Evolutionary conservation across 2,329 filamentous ascomycete species (phyloP).

Genomic region (Trichocomaceae sp.): DNA sequence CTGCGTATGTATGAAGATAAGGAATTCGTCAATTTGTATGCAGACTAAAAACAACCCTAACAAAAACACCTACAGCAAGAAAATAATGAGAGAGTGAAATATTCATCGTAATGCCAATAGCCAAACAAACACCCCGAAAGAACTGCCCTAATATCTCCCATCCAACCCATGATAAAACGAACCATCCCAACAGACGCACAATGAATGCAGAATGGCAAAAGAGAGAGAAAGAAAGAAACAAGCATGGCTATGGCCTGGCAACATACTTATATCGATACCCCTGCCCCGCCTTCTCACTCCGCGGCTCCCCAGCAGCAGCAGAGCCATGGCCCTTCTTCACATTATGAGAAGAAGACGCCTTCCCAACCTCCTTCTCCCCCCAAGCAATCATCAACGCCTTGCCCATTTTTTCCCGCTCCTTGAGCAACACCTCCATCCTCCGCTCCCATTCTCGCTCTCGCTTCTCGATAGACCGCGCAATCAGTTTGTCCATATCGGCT

Average conservation of each 20-base stretch:
- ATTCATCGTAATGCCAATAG: not conserved
- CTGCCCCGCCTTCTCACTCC: slow-evolving; percentile 21
- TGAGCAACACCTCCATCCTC: slow-evolving; percentile 35
- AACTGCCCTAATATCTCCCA: not conserved
- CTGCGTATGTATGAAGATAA: not conserved
- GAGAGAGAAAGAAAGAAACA: not conserved
- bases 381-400: slow-evolving; percentile 35
- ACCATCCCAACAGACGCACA: not conserved
- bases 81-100: not conserved
- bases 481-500: slow-evolving; percentile 33
- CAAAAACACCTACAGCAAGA: not conserved
- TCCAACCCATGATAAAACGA: slow-evolving; percentile 1
- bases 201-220: not conserved
- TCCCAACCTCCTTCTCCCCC: slow-evolving; percentile 37
- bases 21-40: not conserved
- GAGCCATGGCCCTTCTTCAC: not conserved
- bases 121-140: not conserved
- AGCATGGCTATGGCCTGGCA: slow-evolving; percentile 11
- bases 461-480: slow-evolving; percentile 36
- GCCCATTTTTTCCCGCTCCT: slow-evolving; percentile 36
- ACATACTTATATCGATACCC: slow-evolving; percentile 37
- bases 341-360: slow-evolving; percentile 13
- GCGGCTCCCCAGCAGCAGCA: not conserved
- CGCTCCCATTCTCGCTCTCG: slow-evolving; percentile 40
- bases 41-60: not conserved